Conservation (phyloP, 2,329 filamentous ascomycete genomes). For the Emergomyces africanus region DNA sequence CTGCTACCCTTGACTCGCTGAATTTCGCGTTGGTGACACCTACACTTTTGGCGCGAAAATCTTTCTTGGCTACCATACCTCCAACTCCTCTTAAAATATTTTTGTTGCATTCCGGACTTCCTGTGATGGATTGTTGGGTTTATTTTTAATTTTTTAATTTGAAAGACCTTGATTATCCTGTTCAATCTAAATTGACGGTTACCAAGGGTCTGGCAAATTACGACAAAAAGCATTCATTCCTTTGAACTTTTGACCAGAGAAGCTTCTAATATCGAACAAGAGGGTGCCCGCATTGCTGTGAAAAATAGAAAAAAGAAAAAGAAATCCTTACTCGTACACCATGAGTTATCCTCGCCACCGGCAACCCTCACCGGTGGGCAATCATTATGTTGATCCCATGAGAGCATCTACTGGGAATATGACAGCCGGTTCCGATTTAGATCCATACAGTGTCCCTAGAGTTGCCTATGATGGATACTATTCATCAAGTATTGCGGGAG, state of each 20-base stretch:
- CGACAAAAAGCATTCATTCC: background rate
- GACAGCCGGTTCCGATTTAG: constrained; percentile 21
- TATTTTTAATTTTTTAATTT: background rate
- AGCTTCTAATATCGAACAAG: background rate
- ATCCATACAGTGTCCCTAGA: constrained; percentile 20
- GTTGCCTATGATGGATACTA: constrained; percentile 20
- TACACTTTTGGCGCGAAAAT: background rate
- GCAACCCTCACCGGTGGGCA: constrained; percentile 22
- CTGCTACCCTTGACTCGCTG: background rate
- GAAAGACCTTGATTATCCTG: background rate
- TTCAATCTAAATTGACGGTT: background rate
- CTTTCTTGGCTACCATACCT: background rate
- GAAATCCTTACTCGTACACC: background rate
- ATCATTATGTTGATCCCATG: constrained; percentile 24
- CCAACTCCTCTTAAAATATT: background rate
- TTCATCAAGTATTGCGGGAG: constrained; percentile 14
- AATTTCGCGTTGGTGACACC: background rate
- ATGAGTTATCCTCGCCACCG: constrained; percentile 23
- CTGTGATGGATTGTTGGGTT: background rate
- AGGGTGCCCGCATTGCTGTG: background rate
- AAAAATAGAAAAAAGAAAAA: too few species aligned
- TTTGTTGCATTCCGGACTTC: background rate
- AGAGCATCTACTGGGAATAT: constrained; percentile 31
- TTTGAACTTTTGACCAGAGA: background rate
- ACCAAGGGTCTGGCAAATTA: background rate